Percentiles rank a stretch among this genome's conserved stretches.
These are phyloP conservation scores for Ogataea nakhonphanomensis DNA, from an alignment of 805 yeast species.

Conservation along the genomic window DNA sequence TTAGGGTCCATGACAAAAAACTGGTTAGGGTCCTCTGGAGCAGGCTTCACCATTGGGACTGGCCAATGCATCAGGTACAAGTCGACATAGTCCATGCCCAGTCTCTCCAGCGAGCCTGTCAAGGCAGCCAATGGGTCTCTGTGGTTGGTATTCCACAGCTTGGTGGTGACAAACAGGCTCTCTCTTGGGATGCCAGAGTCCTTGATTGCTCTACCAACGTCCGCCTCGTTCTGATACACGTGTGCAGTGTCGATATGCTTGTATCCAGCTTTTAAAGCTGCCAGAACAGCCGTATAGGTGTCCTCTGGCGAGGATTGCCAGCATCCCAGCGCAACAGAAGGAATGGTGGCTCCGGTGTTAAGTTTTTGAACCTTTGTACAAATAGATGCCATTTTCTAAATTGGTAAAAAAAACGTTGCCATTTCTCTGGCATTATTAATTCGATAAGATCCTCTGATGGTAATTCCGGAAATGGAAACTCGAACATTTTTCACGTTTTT, in stretches of 20 bases:
- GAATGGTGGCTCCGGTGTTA: slow-evolving; percentile 38
- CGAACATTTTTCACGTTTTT: background rate
- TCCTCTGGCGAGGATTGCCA: slow-evolving; percentile 56
- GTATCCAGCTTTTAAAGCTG: slow-evolving; percentile 62
- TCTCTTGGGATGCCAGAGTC: slow-evolving; percentile 62
- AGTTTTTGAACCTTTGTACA: slow-evolving; percentile 10
- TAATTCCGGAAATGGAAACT: slow-evolving; percentile 1
- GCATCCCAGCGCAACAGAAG: slow-evolving; percentile 72
- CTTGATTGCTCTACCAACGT: slow-evolving; percentile 54
- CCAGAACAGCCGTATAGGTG: slow-evolving; percentile 51
- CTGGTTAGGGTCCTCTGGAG: slow-evolving; percentile 29
- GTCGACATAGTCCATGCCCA: slow-evolving; percentile 75
- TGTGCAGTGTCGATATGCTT: slow-evolving; percentile 75
- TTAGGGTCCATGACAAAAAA: slow-evolving; percentile 15
- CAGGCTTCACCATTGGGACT: slow-evolving; percentile 44
- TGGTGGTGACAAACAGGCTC: slow-evolving; percentile 68
- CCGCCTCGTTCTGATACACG: slow-evolving; percentile 58
- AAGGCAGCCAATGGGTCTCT: slow-evolving; percentile 48
- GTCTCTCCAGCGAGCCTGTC: slow-evolving; percentile 53
- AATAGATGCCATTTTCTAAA: slow-evolving; percentile 5
- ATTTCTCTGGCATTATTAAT: background rate
- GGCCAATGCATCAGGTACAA: slow-evolving; percentile 86
- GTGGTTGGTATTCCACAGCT: slow-evolving; percentile 58
- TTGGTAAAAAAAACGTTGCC: background rate
- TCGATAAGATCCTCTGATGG: background rate